Percentiles rank a stretch among this genome's conserved stretches.
phyloP scores from a whole-genome alignment of 176 grass and related monocot species.

The Lolium rigidum region DNA sequence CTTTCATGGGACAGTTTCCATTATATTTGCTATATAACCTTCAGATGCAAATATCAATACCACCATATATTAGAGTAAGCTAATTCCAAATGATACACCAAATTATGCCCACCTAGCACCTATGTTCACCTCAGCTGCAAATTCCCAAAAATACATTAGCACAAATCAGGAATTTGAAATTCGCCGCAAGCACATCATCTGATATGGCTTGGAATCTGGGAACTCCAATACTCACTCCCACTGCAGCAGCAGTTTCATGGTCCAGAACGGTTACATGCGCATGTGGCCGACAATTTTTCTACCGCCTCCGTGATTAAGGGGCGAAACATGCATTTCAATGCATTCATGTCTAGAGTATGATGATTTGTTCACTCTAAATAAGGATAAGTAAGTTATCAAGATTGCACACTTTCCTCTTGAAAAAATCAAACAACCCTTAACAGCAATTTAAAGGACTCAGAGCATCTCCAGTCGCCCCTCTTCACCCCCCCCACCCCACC shows the following conservation, averaged over 20 bases:
- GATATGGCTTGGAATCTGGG: neutral
- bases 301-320: neutral
- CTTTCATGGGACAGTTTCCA: neutral
- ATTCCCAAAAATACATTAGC: neutral
- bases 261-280: neutral
- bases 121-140: neutral
- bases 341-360: neutral
- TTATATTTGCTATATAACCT: slow-evolving; percentile 6
- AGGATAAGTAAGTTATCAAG: neutral
- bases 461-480: too few species aligned
- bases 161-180: neutral
- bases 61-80: neutral
- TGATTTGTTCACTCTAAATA: neutral
- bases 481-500: too few species aligned
- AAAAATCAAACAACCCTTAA: neutral
- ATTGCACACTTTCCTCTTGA: neutral
- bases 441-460: neutral
- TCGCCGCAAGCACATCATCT: neutral
- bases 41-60: neutral
- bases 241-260: neutral
- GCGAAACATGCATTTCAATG: neutral
- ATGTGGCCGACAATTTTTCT: neutral
- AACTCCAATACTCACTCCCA: neutral
- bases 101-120: neutral
- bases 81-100: neutral